These are phyloP conservation scores for Fraxinus anomala DNA, from an alignment of 257 asterid species.

Conservation along the genomic window DNA sequence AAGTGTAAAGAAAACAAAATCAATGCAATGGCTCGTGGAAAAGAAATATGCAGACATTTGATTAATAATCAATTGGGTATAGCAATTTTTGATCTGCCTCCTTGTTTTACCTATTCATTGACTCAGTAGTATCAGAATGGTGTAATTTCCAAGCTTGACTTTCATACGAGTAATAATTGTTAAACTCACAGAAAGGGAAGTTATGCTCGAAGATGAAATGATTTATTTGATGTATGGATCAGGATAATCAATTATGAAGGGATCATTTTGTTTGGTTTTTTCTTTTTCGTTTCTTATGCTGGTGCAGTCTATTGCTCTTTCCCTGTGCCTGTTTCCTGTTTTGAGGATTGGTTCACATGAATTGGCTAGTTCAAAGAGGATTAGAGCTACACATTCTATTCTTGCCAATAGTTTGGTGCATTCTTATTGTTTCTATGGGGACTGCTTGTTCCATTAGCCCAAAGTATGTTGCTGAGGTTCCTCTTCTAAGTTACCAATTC, in stretches of 20 bases:
- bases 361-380: too few relatives aligned
- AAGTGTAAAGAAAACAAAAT: background rate
- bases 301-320: background rate
- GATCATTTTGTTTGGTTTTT: background rate
- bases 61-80: slow-evolving; percentile 11
- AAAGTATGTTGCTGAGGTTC: background rate
- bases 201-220: background rate
- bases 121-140: background rate
- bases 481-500: too few relatives aligned
- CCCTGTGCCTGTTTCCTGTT: too few relatives aligned
- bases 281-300: background rate
- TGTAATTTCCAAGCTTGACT: background rate
- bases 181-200: background rate
- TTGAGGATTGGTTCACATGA: too few relatives aligned
- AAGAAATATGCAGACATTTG: slow-evolving; percentile 2
- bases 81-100: slow-evolving; percentile 28
- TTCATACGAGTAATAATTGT: background rate
- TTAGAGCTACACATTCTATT: too few relatives aligned
- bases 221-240: background rate
- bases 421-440: too few relatives aligned
- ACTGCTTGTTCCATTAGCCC: background rate
- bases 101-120: background rate
- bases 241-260: background rate
- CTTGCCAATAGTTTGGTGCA: too few relatives aligned
- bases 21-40: background rate